Conservation (phyloP, 2,329 filamentous ascomycete species). For the Hymenoscyphus fraxineus region DNA sequence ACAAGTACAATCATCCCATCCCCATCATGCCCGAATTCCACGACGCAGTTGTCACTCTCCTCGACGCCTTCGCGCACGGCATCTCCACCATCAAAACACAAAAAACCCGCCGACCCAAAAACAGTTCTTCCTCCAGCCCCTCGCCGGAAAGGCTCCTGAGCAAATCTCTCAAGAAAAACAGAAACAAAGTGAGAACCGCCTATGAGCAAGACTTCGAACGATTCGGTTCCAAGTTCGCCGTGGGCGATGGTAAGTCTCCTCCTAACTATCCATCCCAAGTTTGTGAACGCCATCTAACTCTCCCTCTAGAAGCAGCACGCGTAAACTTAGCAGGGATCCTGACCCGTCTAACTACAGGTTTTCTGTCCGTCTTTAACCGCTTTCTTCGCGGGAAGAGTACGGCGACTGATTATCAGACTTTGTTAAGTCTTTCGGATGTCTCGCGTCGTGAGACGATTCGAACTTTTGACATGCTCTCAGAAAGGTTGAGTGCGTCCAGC, state of each 20-base stretch:
- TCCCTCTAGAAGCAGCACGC: slow-evolving; percentile 27
- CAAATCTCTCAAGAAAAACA: slow-evolving; percentile 30
- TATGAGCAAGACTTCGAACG: slow-evolving; percentile 43
- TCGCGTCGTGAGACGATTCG: slow-evolving; percentile 47
- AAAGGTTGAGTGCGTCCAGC: slow-evolving; percentile 32
- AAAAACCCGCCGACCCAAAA: slow-evolving; percentile 26
- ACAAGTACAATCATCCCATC: not conserved
- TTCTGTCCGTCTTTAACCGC: slow-evolving; percentile 40
- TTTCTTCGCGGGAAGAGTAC: slow-evolving; percentile 36
- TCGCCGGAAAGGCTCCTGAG: slow-evolving; percentile 40
- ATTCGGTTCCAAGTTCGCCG: slow-evolving; percentile 41
- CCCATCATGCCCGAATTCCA: slow-evolving; percentile 41
- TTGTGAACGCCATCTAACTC: not conserved
- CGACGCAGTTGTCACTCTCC: slow-evolving; percentile 41
- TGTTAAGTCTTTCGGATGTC: slow-evolving; percentile 45
- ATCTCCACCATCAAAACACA: slow-evolving; percentile 39
- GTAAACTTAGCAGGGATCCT: slow-evolving; percentile 37
- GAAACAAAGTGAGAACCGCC: slow-evolving; percentile 38
- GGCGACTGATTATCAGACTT: slow-evolving; percentile 43
- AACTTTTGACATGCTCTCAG: slow-evolving; percentile 47
- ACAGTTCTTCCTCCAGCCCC: slow-evolving; percentile 34
- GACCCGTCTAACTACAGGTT: slow-evolving; percentile 41
- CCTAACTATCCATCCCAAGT: slow-evolving; percentile 22
- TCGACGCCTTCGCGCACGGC: slow-evolving; percentile 43
- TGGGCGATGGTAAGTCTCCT: slow-evolving; percentile 43